Evolutionary conservation across 371 early-diverging fungal species (phyloP), one percentile per base, ranked within the genome.

Genomic region (Lichtheimia hyalospora): DNA sequence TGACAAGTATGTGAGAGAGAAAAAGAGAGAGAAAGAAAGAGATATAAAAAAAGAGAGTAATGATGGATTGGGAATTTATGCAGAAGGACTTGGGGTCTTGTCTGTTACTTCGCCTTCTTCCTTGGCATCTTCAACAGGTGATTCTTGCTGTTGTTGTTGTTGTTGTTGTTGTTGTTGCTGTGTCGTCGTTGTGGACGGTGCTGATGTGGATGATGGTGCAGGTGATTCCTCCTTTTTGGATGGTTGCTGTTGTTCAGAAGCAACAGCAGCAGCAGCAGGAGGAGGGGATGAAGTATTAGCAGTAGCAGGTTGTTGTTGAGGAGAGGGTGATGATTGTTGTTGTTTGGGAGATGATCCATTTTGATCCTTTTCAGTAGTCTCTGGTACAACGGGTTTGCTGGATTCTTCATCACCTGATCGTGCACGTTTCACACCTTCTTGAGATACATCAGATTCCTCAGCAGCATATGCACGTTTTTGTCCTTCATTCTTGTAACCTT

Each of bases 71-170:
- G 34, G 34, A 34, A 34, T 34, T 44, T 43, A 55, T 55, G 53
- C 48, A 24, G 25, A 27, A 41, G 60, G 60, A 25, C 51, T 60
- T 40, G 60, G 60, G 10, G 60, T 57, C 42, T 59, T 59, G 49
- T 63, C 64, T 5, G 57, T 39, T 13, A 59, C 59, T 24, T 58
- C 60, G 34, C 64, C 60, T 56, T 64, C 64, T 56, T 60, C 60
- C 56, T 64, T 57, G 46, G 46, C 42, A 34, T 64, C 64, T n/a
- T 42, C 63, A 34, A 27, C 52, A 18, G 61, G 14, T 28, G 46
- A 40, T 12, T 49, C 50, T 14, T n/a, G 28, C 12, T 15, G 18
- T 41, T n/a, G n/a, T 3, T n/a, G 15, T n/a, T 44, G 53, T 3
- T 21, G 54, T 5, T 24, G 52, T 8, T 44, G 39, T 44, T 46